Percentiles rank a stretch among this genome's conserved stretches.
Conservation (phyloP, 2,329 filamentous ascomycete species). For the Trichothecium roseum region DNA sequence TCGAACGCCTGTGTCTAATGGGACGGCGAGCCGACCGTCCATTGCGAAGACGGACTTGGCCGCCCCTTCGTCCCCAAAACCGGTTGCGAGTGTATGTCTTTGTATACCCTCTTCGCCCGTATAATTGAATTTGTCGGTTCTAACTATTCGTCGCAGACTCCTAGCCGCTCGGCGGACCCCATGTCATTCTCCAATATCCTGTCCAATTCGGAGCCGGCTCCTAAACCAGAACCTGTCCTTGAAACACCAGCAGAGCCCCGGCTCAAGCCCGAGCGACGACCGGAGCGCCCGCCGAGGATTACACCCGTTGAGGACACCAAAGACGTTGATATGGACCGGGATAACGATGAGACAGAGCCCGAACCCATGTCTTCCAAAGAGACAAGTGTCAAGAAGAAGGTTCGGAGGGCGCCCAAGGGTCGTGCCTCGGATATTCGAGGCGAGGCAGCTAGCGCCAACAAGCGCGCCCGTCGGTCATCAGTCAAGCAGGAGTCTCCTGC, state of each 20-base stretch:
- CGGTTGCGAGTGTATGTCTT: conserved; percentile 24
- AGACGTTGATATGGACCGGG: conserved; percentile 7
- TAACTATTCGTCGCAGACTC: conserved; percentile 39
- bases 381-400: conserved; percentile 17
- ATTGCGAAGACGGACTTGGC: conserved; percentile 28
- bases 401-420: conserved; percentile 32
- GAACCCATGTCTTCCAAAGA: conserved; percentile 7
- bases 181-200: conserved; percentile 97
- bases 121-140: background rate
- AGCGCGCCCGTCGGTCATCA: conserved; percentile 39
- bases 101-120: conserved; percentile 1
- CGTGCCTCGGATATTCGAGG: conserved; percentile 41
- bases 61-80: conserved; percentile 27
- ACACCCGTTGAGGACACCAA: conserved; percentile 2
- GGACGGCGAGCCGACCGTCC: conserved; percentile 23
- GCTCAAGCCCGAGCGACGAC: conserved; percentile 8
- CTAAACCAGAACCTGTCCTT: conserved; percentile 35
- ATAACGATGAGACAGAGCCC: conserved; percentile 3
- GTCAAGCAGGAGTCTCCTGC: conserved; percentile 36
- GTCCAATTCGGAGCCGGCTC: conserved; percentile 62
- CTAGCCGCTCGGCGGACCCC: conserved; percentile 66
- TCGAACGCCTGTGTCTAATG: conserved; percentile 29
- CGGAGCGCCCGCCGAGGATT: conserved; percentile 1
- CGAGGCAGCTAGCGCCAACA: conserved; percentile 36
- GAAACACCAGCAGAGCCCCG: conserved; percentile 14